These are phyloP conservation scores for Tuber indicum DNA, from an alignment of 495 filamentous ascomycete species.

Conservation along the genomic window DNA sequence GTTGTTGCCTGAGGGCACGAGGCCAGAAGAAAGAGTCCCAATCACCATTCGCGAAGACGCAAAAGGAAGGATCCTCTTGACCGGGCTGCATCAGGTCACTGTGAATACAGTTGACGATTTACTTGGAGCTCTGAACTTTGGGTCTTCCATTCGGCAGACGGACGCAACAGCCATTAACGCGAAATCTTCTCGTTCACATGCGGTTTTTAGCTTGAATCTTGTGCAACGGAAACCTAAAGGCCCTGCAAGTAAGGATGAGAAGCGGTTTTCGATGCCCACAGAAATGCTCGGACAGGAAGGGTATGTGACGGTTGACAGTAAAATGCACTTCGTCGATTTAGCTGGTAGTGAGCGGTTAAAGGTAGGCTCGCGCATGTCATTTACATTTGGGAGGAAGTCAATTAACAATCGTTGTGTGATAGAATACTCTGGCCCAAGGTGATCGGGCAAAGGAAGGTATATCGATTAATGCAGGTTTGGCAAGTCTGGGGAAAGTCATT, in stretches of 20 bases:
- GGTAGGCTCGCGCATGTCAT: constrained; percentile 3
- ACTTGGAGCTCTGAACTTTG: constrained; percentile 78
- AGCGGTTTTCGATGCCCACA: constrained; percentile 81
- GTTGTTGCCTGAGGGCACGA: constrained; percentile 68
- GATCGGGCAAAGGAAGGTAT: constrained; percentile 96
- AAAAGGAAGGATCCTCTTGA: constrained; percentile 92
- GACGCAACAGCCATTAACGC: constrained; percentile 99
- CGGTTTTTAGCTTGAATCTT: constrained; percentile 92
- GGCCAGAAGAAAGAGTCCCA: constrained; percentile 58
- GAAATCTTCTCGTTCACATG: constrained; percentile 96
- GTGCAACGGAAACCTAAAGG: constrained; percentile 70
- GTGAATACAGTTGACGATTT: constrained; percentile 92
- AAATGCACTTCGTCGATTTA: constrained; percentile 97
- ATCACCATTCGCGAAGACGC: constrained; percentile 88
- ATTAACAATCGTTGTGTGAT: neutral
- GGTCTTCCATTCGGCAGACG: constrained; percentile 90
- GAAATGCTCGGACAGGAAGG: constrained; percentile 70
- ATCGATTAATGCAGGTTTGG: constrained; percentile 94
- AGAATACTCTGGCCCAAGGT: constrained; percentile 87
- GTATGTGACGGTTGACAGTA: constrained; percentile 86
- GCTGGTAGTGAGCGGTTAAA: constrained; percentile 96
- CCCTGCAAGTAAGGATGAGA: constrained; percentile 52
- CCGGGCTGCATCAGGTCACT: constrained; percentile 77
- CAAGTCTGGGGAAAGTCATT: constrained; percentile 95
- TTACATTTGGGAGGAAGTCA: neutral